Percentiles rank a stretch among this genome's conserved stretches.
Evolutionary conservation across 371 early-diverging fungal species (phyloP).

Genomic region (Furculomyces boomerangus): DNA sequence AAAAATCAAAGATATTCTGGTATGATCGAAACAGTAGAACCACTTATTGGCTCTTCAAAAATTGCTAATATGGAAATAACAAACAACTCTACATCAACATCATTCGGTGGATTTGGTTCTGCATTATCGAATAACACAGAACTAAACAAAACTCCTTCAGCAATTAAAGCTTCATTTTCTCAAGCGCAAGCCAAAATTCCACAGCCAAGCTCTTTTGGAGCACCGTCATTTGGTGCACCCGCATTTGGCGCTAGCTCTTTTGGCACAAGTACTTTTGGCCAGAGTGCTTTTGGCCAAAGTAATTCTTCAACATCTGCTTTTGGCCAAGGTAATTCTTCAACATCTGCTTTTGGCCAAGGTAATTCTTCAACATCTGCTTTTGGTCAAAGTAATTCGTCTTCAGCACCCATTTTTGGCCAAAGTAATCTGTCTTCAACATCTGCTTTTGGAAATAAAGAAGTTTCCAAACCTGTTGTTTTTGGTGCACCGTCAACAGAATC

Average conservation of each 20-base stretch:
- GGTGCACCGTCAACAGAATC: no score
- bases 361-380: background rate
- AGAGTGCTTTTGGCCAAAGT: background rate
- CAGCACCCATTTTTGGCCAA: background rate
- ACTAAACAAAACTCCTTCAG: background rate
- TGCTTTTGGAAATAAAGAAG: background rate
- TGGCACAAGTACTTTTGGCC: background rate
- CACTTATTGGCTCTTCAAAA: constrained; percentile 4
- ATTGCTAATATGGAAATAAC: background rate
- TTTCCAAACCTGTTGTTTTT: background rate
- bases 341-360: background rate
- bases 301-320: background rate
- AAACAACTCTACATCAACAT: background rate
- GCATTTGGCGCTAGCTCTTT: background rate
- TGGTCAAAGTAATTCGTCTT: background rate
- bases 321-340: background rate
- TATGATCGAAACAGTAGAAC: constrained; percentile 11
- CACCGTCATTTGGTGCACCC: background rate
- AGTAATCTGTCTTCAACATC: background rate
- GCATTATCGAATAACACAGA: background rate
- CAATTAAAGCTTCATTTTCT: background rate
- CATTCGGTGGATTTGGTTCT: background rate
- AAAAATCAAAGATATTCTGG: constrained; percentile 3
- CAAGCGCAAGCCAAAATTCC: background rate
- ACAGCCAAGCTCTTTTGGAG: background rate